Base-by-base conservation (phyloP, 495 filamentous ascomycete species). In the Talaromyces proteolyticus region DNA sequence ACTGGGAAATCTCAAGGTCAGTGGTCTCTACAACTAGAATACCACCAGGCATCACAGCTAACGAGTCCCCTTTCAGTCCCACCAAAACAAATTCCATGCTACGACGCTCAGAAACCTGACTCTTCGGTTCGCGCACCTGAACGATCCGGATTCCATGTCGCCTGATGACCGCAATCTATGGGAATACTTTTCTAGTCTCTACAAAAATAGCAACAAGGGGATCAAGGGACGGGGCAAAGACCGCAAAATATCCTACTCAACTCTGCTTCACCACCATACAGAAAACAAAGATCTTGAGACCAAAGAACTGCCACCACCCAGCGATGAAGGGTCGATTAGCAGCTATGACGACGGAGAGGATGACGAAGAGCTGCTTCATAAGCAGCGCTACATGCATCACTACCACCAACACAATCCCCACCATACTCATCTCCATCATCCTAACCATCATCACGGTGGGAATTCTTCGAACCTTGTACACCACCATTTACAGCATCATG, bases 171-270 rank as follows among this genome's bases (percentile, higher is more conserved):
- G 80, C 52, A 87, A 89, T 50, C 67, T 96, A 25, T 91, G 87
- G 77, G 79, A 88, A 58, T 95, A 96, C 62, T 94, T 97, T 54
- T 80, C 85, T 3, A 76, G 82, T 1, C 72, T 93, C 26, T 96
- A 96, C 77, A 95, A 94, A 71, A 94, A 96, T 63, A 86, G 87
- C 57, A 91, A 91, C 64, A 95, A 94, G 58, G 92, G 90, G 3
- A 95, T 92, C 67, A 95, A 91, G 66, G 92, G 92, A 6, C 85
- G 92, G 11, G 92, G 92, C 17, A 91, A 91, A 64, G 85, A 93
- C 63, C 78, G 89, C 41, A 59, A 67, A 20, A 74, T 77, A 36
- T 64, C 66, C 14, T 66, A 58, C 16, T 63, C 62, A 7, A 62
- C 60, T 24, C 56, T 60, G 11, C 68, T 63, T 14, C 53, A 57